These are phyloP conservation scores for Panaeolus papilionaceus DNA, from an alignment of 768 basidiomycete genomes.

Conservation along the genomic window DNA sequence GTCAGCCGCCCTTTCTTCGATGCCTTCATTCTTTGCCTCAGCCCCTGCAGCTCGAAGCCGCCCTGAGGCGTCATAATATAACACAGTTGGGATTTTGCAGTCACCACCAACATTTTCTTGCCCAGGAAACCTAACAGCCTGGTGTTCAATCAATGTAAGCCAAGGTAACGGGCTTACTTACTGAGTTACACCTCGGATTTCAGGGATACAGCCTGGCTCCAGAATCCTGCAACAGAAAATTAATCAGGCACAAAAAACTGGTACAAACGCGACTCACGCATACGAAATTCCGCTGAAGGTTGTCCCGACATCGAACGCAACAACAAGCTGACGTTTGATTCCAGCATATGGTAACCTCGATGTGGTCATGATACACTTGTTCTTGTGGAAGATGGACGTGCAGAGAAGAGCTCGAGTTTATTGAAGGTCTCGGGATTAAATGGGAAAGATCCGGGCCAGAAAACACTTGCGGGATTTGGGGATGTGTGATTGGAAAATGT, in stretches of 20 bases:
- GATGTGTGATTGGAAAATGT: too few species aligned
- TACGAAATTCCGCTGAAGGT: conserved; percentile 53
- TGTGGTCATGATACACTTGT: not conserved
- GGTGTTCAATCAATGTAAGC: too few species aligned
- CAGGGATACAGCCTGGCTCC: conserved; percentile 39
- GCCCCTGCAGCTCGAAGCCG: conserved; percentile 46
- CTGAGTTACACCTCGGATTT: conserved; percentile 32
- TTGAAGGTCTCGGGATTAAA: too few species aligned
- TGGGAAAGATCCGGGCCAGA: too few species aligned
- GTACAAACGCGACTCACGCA: conserved; percentile 26
- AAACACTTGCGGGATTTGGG: too few species aligned
- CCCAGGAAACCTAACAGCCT: conserved; percentile 45
- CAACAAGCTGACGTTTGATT: conserved; percentile 39
- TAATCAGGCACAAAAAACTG: conserved; percentile 10
- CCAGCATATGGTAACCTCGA: conserved; percentile 25
- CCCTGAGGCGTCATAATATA: conserved; percentile 51
- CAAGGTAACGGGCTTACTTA: not conserved
- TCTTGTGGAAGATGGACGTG: too few species aligned
- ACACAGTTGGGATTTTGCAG: conserved; percentile 52
- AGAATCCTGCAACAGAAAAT: conserved; percentile 35
- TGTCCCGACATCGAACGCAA: conserved; percentile 51
- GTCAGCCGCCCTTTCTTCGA: conserved; percentile 45
- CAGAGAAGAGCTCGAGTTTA: too few species aligned
- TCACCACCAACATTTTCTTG: conserved; percentile 48
- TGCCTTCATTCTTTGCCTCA: conserved; percentile 45